Evolutionary conservation across 371 early-diverging fungal genomes (phyloP).

Genomic region (Haplosporangium sp.): DNA sequence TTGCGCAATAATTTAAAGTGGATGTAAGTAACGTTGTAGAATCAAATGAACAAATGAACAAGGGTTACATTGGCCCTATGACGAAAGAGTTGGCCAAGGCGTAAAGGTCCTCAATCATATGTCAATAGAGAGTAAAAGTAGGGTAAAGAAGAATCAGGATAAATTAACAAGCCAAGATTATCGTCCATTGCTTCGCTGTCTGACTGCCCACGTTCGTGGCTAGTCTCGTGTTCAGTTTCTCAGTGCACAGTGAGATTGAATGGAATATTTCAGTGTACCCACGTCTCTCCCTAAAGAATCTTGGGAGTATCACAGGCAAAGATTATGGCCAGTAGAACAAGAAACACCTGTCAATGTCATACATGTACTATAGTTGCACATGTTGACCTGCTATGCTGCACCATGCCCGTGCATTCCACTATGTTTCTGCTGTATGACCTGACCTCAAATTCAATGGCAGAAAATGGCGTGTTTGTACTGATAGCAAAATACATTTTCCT

Average conservation of each 20-base stretch:
- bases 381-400: neutral
- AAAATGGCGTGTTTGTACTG: constrained; percentile 2
- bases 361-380: neutral
- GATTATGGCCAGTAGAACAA: neutral
- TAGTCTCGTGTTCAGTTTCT: neutral
- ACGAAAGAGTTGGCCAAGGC: neutral
- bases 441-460: neutral
- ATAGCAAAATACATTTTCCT: neutral
- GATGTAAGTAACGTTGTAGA: no score
- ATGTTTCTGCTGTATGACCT: neutral
- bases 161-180: neutral
- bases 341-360: neutral
- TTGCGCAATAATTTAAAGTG: neutral
- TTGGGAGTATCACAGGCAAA: neutral
- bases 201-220: neutral
- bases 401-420: no score
- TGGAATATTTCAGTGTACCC: no score
- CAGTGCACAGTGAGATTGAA: neutral
- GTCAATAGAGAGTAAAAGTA: neutral
- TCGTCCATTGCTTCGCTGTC: no score
- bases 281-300: neutral
- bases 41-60: no score
- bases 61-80: no score
- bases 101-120: neutral
- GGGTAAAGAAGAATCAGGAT: constrained; percentile 1